Base-by-base conservation (phyloP, 2,329 filamentous ascomycete genomes). In the Calonectria pauciramosa region DNA sequence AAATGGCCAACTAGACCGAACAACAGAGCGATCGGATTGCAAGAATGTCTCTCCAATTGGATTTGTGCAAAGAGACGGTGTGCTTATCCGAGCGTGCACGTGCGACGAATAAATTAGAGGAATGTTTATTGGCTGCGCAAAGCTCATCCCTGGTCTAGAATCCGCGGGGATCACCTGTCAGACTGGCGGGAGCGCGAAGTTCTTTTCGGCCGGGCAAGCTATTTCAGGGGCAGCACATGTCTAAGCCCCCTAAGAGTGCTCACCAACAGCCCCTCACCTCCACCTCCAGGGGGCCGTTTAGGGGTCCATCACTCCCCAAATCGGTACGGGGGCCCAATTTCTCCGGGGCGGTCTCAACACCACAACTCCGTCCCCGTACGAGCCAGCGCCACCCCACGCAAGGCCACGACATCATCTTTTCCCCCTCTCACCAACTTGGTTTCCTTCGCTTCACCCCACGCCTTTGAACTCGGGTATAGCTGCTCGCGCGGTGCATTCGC, bases 361-460 rank as follows among this genome's bases (percentile, higher is more conserved):
- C 79, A 80, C 59, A 34, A 11, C 66, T 59, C 52, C 26, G 65
- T 64, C 30, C 49, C 66, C 49, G 44, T 51, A 51, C 70, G 36
- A 68, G 49, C 36, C n/a, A 38, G 23, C 41, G 38, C 59, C 51
- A 70, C 75, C 67, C 72, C 77, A 73, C 78, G 74, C 72, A 75
- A 80, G 78, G 79, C 79, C 79, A 80, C 79, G 78, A 80, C 78
- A 79, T 65, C 79, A 64, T 49, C 51, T 49, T 66, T 66, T 49
- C 47, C 56, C 68, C 54, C 32, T 67, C 65, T 30, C 64, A 23
- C 51, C 7, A 71, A 10, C 26, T 70, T 72, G 44, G 49, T 32
- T 64, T 68, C 44, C 34, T 49, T 69, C 63, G 41, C 28, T 60
- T 51, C 49, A 9, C 28, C 7, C 51, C 32, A 9, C 52, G 10